A percentile compares a stretch with the other conserved stretches of the same genome.
phyloP scores from a whole-genome alignment of 768 basidiomycete genomes.

The Agrocybe chaxingu region DNA sequence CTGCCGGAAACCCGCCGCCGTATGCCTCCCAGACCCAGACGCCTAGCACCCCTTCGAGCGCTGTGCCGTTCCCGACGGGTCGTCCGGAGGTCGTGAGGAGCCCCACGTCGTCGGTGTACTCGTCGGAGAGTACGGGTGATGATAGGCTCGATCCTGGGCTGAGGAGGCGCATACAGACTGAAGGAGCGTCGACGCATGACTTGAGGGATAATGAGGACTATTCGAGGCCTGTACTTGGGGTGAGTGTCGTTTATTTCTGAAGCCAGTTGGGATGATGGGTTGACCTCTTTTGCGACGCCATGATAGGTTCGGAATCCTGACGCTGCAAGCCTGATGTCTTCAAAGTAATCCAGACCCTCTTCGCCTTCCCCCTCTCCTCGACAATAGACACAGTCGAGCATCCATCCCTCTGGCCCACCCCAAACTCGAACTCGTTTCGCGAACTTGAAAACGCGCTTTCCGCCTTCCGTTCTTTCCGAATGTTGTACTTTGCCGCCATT shows the following conservation, averaged over 20 bases:
- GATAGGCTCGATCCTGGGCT: constrained; percentile 44
- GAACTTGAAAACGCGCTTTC: no score
- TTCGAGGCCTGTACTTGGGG: constrained; percentile 53
- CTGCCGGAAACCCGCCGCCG: neutral
- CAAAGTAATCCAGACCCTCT: no score
- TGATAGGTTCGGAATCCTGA: constrained; percentile 55
- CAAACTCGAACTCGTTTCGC: no score
- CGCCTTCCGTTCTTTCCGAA: no score
- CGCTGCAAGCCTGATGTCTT: constrained; percentile 24
- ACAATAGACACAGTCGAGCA: neutral
- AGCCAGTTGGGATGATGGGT: neutral
- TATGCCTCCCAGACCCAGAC: neutral
- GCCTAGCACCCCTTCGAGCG: no score
- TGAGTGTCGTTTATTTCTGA: constrained; percentile 23
- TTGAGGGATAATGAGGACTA: constrained; percentile 55
- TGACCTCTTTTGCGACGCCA: neutral
- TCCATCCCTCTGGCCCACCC: no score
- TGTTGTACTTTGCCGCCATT: no score
- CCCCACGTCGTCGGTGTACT: constrained; percentile 26
- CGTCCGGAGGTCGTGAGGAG: neutral
- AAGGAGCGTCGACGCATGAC: constrained; percentile 25
- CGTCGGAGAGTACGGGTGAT: constrained; percentile 33
- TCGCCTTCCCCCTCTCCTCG: no score
- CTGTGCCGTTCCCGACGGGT: neutral
- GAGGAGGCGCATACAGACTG: constrained; percentile 30